phyloP scores from a whole-genome alignment of 2,329 filamentous ascomycete species.

The Thelonectria discophora region DNA sequence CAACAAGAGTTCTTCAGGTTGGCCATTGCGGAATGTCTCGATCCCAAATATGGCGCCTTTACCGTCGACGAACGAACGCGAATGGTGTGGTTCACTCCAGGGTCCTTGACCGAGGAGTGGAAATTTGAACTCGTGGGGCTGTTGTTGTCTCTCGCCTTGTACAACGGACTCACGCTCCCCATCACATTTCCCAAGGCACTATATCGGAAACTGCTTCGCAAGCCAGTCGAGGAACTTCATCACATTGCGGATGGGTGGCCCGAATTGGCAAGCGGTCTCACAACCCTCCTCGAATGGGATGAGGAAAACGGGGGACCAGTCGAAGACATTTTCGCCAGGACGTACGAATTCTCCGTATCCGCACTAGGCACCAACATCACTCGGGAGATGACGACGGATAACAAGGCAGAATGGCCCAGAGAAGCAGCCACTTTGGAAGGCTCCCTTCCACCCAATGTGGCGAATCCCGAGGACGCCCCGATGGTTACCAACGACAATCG shows the following conservation, averaged over 20 bases:
- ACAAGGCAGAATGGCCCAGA: conserved; percentile 61
- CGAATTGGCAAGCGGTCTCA: conserved; percentile 77
- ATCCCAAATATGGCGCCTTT: conserved; percentile 83
- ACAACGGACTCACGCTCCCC: conserved; percentile 91
- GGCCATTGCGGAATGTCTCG: conserved; percentile 79
- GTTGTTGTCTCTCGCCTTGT: conserved; percentile 87
- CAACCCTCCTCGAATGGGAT: conserved; percentile 77
- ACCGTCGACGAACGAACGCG: conserved; percentile 77
- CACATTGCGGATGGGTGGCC: conserved; percentile 91
- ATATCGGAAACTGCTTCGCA: conserved; percentile 80
- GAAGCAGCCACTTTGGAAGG: conserved; percentile 48
- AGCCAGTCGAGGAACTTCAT: conserved; percentile 73
- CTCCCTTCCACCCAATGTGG: conserved; percentile 29
- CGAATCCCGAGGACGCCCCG: conserved; percentile 63
- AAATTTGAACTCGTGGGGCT: conserved; percentile 91
- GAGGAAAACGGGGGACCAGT: conserved; percentile 74
- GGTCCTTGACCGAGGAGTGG: conserved; percentile 83
- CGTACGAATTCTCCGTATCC: conserved; percentile 82
- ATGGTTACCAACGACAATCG: conserved; percentile 86
- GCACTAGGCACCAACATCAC: conserved; percentile 66
- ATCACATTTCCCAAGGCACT: conserved; percentile 87
- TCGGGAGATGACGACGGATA: conserved; percentile 60
- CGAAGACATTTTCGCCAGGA: conserved; percentile 82
- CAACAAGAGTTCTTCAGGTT: conserved; percentile 96
- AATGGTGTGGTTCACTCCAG: conserved; percentile 89